Base-by-base conservation (phyloP, 2,329 filamentous ascomycete genomes). In the Fusarium armeniacum region DNA sequence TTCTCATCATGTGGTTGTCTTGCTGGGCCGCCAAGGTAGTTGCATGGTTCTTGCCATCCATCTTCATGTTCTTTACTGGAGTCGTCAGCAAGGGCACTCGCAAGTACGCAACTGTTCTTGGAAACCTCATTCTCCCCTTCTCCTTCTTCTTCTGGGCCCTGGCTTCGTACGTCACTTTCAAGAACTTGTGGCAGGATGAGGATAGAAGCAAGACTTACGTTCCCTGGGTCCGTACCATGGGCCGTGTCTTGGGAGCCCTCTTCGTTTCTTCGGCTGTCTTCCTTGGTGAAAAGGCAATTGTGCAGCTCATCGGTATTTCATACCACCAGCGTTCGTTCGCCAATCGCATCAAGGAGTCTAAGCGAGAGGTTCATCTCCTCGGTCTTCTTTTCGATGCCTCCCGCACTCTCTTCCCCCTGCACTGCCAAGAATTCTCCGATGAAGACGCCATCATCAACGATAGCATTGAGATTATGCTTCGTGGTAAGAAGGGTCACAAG, bases 371-470 rank as follows among this genome's bases (percentile, higher is more conserved):
- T 49, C 87, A 89, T 76, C 87, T 98, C 4, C 84, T 99, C 3
- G 90, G 92, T 20, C 83, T 96, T 32, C 89, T 99, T 58, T 98
- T 97, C 78, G 94, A 98, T 70, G 94, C 94, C 22, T 98, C 95
- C 5, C 88, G 94, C 55, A 86, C 89, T 7, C 84, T 98, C 52
- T 99, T 98, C 76, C 96, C 96, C 28, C 91, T 94, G 81, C 97
- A 97, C 82, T 97, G 94, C 81, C 86, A 84, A 26, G 95, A 98
- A 75, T 98, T 99, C 74, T 85, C 87, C 20, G 93, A 98, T 26
- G 96, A 98, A 78, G 96, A 99, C 79, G 92, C 94, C 77, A 85
- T 93, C 75, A 98, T 99, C 77, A 93, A 92, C 76, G 94, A 97
- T 80, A 92, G 90, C 63, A 88, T 94, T 75, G 88, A 94, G 75